phyloP scores from a whole-genome alignment of 2,329 filamentous ascomycete species.

The Fusarium fujikuroi region DNA sequence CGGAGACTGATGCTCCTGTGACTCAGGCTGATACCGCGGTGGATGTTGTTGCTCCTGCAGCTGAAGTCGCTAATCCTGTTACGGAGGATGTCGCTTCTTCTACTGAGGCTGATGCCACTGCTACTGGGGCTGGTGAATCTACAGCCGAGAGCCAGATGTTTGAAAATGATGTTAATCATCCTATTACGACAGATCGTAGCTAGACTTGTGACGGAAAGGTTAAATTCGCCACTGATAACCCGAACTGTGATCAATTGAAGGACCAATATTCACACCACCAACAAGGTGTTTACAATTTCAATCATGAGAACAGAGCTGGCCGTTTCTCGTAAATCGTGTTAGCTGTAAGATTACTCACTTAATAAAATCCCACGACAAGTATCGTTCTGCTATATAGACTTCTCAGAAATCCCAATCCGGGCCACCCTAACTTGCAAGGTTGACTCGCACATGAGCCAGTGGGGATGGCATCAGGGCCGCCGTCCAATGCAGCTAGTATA shows the following conservation, averaged over 20 bases:
- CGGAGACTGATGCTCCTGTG: too few relatives aligned
- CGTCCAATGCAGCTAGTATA: too few relatives aligned
- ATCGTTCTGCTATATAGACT: too few relatives aligned
- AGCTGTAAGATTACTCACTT: too few relatives aligned
- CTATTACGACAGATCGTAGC: fast-evolving
- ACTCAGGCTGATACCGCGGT: neutral
- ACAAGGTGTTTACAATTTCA: too few relatives aligned
- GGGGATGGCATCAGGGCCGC: neutral
- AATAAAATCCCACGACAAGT: too few relatives aligned
- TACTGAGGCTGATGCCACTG: fast-evolving
- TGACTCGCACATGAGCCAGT: neutral
- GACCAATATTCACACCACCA: too few relatives aligned
- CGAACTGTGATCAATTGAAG: too few relatives aligned
- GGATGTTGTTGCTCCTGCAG: fast-evolving
- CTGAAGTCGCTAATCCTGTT: fast-evolving
- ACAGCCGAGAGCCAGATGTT: fast-evolving
- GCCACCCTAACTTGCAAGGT: neutral
- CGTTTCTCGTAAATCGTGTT: too few relatives aligned
- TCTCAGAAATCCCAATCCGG: too few relatives aligned
- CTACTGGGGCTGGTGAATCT: neutral
- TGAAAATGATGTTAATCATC: fast-evolving
- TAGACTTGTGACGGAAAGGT: neutral
- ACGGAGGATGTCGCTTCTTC: fast-evolving
- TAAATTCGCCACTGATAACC: too few relatives aligned
- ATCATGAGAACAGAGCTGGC: too few relatives aligned